Evolutionary conservation across 768 basidiomycete genomes (phyloP).

Genomic region (Pleurotus sapidus): DNA sequence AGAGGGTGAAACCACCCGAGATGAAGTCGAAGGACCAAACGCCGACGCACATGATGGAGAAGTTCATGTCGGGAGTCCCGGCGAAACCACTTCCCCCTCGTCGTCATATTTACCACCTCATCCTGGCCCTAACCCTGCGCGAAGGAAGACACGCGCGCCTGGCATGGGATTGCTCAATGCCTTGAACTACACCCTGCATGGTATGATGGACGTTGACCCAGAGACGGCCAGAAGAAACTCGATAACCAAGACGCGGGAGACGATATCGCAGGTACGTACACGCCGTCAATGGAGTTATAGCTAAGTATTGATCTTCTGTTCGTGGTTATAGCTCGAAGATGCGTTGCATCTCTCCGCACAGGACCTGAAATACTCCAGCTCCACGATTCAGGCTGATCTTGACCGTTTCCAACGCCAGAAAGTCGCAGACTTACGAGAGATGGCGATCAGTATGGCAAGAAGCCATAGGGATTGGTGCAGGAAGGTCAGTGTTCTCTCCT

Average conservation of each 20-base stretch:
- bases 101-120: constrained; percentile 67
- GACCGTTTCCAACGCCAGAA: constrained; percentile 99
- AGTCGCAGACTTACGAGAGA: constrained; percentile 92
- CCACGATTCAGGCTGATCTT: constrained; percentile 94
- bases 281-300: not conserved
- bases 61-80: not conserved
- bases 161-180: constrained; percentile 90
- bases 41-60: constrained; percentile 15
- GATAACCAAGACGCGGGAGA: constrained; percentile 92
- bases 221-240: constrained; percentile 91
- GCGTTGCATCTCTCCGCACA: constrained; percentile 89
- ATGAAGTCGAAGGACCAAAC: constrained; percentile 21
- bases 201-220: constrained; percentile 99
- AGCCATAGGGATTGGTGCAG: constrained; percentile 97
- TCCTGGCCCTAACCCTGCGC: constrained; percentile 71
- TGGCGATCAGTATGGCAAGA: constrained; percentile 87
- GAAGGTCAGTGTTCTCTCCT: constrained; percentile 53
- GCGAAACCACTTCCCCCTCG: constrained; percentile 25
- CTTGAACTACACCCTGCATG: constrained; percentile 90
- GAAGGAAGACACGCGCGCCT: constrained; percentile 55
- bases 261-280: constrained; percentile 80
- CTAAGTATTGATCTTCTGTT: constrained; percentile 7
- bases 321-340: constrained; percentile 74
- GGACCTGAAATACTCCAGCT: constrained; percentile 94
- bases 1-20: constrained; percentile 17